These are phyloP conservation scores for Cyclostephanos tholiformis DNA, from an alignment of 108 stramenopile species.

Conservation along the genomic window DNA sequence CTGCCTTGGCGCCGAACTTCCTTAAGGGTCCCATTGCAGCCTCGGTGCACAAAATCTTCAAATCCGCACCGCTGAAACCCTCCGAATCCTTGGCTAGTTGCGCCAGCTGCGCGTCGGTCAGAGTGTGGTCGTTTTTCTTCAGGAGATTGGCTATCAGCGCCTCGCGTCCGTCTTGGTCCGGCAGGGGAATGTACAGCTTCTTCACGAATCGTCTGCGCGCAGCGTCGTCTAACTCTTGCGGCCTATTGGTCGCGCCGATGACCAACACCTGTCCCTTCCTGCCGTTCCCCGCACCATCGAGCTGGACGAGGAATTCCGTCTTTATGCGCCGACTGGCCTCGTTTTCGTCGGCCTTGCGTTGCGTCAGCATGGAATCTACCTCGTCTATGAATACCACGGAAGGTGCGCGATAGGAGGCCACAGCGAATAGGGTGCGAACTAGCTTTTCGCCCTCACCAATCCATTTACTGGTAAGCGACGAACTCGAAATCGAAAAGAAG, in stretches of 20 bases:
- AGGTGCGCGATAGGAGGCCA: conserved; percentile 91
- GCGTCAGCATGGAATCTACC: conserved; percentile 93
- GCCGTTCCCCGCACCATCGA: conserved; percentile 88
- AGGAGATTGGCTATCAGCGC: conserved; percentile 83
- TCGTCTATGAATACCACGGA: conserved; percentile 96
- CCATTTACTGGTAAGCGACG: conserved; percentile 98
- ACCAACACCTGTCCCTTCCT: conserved; percentile 88
- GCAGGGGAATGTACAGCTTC: conserved; percentile 96
- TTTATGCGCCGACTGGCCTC: conserved; percentile 95
- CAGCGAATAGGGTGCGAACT: conserved; percentile 95
- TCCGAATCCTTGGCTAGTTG: conserved; percentile 70
- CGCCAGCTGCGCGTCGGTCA: conserved; percentile 71
- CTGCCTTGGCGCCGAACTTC: conserved; percentile 63
- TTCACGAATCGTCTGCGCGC: conserved; percentile 94
- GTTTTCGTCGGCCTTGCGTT: conserved; percentile 91
- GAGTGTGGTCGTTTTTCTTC: conserved; percentile 73
- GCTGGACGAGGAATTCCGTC: conserved; percentile 93
- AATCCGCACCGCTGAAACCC: conserved; percentile 73
- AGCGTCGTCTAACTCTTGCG: conserved; percentile 99
- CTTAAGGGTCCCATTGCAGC: conserved; percentile 74
- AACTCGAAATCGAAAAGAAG: conserved; percentile 98
- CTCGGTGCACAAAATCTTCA: conserved; percentile 62
- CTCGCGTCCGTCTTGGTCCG: conserved; percentile 75
- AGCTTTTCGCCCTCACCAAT: conserved; percentile 99
- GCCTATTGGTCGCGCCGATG: conserved; percentile 98